phyloP scores from a whole-genome alignment of 345 rosid species.

The Melastoma malabathricum region DNA sequence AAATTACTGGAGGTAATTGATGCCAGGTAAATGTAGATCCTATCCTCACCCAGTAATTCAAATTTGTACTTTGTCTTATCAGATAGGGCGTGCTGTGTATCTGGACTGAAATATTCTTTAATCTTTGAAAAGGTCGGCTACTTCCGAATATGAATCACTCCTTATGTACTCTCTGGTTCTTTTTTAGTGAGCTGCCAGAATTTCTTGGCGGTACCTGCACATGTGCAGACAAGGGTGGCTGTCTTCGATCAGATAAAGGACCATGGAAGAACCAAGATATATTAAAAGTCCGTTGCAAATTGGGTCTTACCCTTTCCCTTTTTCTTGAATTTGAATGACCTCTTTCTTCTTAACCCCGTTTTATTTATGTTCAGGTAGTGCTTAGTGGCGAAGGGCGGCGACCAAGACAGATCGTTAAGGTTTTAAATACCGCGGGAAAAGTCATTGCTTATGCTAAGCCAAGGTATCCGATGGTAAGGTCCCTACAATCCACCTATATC shows the following conservation, averaged over 20 bases:
- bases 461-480: conserved; percentile 50
- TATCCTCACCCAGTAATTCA: background rate
- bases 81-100: no score
- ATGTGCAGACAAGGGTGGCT: conserved; percentile 84
- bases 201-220: conserved; percentile 85
- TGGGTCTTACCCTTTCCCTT: background rate
- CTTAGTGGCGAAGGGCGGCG: conserved; percentile 62
- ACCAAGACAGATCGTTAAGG: conserved; percentile 82
- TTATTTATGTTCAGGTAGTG: conserved; percentile 43
- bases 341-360: background rate
- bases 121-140: background rate
- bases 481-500: background rate
- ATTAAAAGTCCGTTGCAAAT: conserved; percentile 36
- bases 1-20: conserved; percentile 87
- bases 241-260: conserved; percentile 93
- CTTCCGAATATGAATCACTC: background rate
- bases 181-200: conserved; percentile 78
- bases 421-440: conserved; percentile 73
- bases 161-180: conserved; percentile 3
- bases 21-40: conserved; percentile 35
- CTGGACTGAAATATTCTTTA: background rate
- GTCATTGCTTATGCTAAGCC: conserved; percentile 91
- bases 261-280: conserved; percentile 92
- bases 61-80: background rate
- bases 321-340: conserved; percentile 3